Percentiles rank a stretch among this genome's conserved stretches.
phyloP scores from a whole-genome alignment of 2,329 filamentous ascomycete genomes.

The Talaromyces sp. region DNA sequence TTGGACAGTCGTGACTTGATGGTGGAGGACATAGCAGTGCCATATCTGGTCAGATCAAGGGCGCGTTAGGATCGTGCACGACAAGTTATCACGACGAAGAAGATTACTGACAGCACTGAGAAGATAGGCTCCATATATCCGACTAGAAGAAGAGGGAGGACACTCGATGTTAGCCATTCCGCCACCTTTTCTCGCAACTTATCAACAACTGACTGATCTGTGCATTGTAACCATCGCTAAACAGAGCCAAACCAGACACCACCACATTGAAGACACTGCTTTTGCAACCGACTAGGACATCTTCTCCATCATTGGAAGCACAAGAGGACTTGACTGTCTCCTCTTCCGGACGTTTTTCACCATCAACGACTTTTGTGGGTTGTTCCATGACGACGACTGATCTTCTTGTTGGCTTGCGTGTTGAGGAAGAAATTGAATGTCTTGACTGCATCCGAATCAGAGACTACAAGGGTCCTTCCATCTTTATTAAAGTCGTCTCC shows the following conservation, averaged over 20 bases:
- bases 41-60: conserved; percentile 2
- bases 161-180: background rate
- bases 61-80: background rate
- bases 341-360: background rate
- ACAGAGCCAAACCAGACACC: conserved; percentile 36
- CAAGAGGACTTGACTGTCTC: background rate
- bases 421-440: background rate
- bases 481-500: no score
- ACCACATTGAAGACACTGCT: conserved; percentile 35
- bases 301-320: background rate
- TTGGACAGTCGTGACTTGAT: conserved; percentile 49
- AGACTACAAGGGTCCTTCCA: no score
- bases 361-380: background rate
- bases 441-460: background rate
- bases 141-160: background rate
- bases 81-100: background rate
- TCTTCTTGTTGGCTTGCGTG: background rate
- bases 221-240: conserved; percentile 40
- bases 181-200: background rate
- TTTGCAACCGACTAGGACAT: conserved; percentile 9
- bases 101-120: conserved; percentile 1
- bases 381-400: background rate
- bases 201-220: conserved; percentile 28
- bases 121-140: conserved; percentile 16
- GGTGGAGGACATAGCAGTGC: conserved; percentile 7